phyloP scores from a whole-genome alignment of 495 filamentous ascomycete genomes.

The Penicillium roqueforti region DNA sequence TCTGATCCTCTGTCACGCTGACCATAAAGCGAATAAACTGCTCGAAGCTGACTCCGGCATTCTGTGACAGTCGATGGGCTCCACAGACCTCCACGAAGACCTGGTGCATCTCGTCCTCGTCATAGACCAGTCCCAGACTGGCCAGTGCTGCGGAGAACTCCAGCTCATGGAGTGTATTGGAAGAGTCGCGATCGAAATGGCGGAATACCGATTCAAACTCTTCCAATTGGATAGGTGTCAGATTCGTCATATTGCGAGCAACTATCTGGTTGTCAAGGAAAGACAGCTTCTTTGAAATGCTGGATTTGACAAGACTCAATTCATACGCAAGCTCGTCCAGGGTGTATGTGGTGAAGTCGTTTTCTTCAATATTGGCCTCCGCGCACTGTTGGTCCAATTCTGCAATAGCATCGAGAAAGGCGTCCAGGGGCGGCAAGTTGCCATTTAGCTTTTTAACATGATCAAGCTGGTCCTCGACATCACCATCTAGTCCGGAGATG shows the following conservation, averaged over 20 bases:
- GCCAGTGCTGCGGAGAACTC: conserved; percentile 95
- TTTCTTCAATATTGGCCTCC: conserved; percentile 98
- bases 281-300: conserved; percentile 88
- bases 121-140: conserved; percentile 87
- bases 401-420: conserved; percentile 78
- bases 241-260: conserved; percentile 95
- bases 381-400: conserved; percentile 80
- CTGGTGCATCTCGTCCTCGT: conserved; percentile 93
- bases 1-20: conserved; percentile 95
- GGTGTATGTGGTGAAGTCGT: conserved; percentile 97
- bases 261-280: conserved; percentile 98
- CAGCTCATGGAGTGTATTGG: conserved; percentile 85
- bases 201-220: conserved; percentile 97
- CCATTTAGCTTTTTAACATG: conserved; percentile 77
- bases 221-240: conserved; percentile 95
- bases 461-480: conserved; percentile 85
- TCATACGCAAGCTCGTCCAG: conserved; percentile 96
- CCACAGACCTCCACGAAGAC: conserved; percentile 79
- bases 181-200: conserved; percentile 92
- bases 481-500: conserved; percentile 90
- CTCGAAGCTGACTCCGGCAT: conserved; percentile 80
- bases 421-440: conserved; percentile 80
- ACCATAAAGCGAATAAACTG: conserved; percentile 99
- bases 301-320: conserved; percentile 80
- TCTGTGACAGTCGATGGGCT: conserved; percentile 32